Conservation (phyloP, 345 rosid species). For the Barbarea vulgaris region DNA sequence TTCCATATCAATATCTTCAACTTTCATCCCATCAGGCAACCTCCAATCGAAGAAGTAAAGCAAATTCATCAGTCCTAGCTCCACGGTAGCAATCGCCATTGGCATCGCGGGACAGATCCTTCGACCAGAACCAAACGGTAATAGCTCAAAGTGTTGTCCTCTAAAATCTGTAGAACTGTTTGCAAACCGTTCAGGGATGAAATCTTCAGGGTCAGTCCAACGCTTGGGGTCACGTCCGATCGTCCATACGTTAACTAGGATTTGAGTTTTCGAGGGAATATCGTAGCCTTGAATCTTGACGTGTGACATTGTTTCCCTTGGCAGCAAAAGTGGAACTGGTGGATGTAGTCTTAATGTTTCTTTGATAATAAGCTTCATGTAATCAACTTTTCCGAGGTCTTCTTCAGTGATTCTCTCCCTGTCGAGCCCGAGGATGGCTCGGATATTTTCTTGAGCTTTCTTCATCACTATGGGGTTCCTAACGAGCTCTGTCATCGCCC, state of each 20-base stretch:
- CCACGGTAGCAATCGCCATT: constrained; percentile 16
- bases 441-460: constrained; percentile 59
- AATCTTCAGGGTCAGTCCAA: constrained; percentile 51
- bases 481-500: constrained; percentile 65
- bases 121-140: constrained; percentile 58
- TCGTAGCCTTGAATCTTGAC: constrained; percentile 47
- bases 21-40: constrained; percentile 18
- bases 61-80: constrained; percentile 20
- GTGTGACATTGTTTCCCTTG: constrained; percentile 47
- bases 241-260: constrained; percentile 53
- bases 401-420: constrained; percentile 48
- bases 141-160: constrained; percentile 45
- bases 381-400: constrained; percentile 63
- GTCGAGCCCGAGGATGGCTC: constrained; percentile 46
- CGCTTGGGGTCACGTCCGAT: constrained; percentile 47
- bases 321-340: constrained; percentile 43
- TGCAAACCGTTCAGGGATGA: constrained; percentile 53
- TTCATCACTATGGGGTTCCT: constrained; percentile 60
- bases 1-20: constrained; percentile 24
- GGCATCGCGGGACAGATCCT: constrained; percentile 49
- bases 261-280: constrained; percentile 48
- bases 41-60: constrained; percentile 35
- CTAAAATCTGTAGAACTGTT: constrained; percentile 40
- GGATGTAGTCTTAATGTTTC: constrained; percentile 76
- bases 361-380: constrained; percentile 54